Percentiles rank a stretch among this genome's conserved stretches.
These are phyloP conservation scores for Plenodomus lindquistii DNA, from an alignment of 2,329 filamentous ascomycete genomes.

Conservation along the genomic window DNA sequence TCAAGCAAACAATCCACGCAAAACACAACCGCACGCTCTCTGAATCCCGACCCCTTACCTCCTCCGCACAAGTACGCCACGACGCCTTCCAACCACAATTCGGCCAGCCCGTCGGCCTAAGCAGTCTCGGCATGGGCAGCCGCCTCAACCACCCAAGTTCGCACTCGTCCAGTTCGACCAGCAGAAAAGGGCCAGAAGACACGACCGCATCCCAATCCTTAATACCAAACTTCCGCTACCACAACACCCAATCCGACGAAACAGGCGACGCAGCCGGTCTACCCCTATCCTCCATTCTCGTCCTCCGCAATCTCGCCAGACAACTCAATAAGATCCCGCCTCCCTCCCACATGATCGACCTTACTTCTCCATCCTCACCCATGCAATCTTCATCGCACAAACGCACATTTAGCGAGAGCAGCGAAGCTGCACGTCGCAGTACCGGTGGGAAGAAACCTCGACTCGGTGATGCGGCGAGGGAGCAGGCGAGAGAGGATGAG, in stretches of 20 bases:
- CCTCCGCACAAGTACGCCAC: slow-evolving; percentile 31
- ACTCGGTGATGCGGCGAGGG: slow-evolving; percentile 35
- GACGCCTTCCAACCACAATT: slow-evolving; percentile 39
- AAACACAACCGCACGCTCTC: slow-evolving; percentile 54
- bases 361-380: slow-evolving; percentile 29
- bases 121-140: slow-evolving; percentile 32
- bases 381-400: slow-evolving; percentile 33
- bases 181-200: slow-evolving; percentile 29
- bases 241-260: slow-evolving; percentile 56
- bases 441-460: slow-evolving; percentile 50
- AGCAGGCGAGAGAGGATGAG: slow-evolving; percentile 35
- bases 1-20: slow-evolving; percentile 44
- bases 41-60: slow-evolving; percentile 30
- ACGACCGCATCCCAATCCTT: slow-evolving; percentile 18
- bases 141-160: slow-evolving; percentile 11
- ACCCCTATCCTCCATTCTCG: slow-evolving; percentile 75
- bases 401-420: slow-evolving; percentile 34
- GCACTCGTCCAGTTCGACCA: slow-evolving; percentile 16
- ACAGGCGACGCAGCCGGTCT: slow-evolving; percentile 69
- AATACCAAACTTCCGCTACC: slow-evolving; percentile 41
- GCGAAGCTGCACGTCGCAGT: slow-evolving; percentile 25
- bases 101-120: slow-evolving; percentile 32
- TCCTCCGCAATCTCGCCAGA: slow-evolving; percentile 75
- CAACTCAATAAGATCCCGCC: slow-evolving; percentile 45
- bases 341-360: slow-evolving; percentile 24